These are phyloP conservation scores for Naumovozyma castellii DNA, from an alignment of 805 yeast species.

Conservation along the genomic window DNA sequence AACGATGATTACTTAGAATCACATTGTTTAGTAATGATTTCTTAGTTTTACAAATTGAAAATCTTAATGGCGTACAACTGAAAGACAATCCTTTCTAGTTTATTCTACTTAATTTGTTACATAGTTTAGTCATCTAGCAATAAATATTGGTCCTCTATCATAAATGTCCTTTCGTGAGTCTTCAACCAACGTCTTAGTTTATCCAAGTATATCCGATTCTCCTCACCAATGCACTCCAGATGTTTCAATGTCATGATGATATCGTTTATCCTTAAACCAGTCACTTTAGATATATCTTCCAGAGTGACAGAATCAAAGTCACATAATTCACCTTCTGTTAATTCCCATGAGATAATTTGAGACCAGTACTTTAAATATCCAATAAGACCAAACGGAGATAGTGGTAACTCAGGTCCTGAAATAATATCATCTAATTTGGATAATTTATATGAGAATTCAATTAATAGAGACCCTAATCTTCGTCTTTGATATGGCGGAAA, in stretches of 20 bases:
- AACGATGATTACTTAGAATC: no score
- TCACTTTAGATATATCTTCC: slow-evolving; percentile 40
- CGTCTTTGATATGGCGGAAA: slow-evolving; percentile 87
- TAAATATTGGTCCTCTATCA: slow-evolving; percentile 21
- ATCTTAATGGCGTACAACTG: no score
- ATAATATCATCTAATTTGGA: slow-evolving; percentile 55
- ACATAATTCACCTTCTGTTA: slow-evolving; percentile 35
- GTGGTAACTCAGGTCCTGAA: slow-evolving; percentile 90
- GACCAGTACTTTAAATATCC: slow-evolving; percentile 77
- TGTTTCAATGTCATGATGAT: slow-evolving; percentile 47
- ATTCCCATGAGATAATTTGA: slow-evolving; percentile 36
- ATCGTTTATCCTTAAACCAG: slow-evolving; percentile 61
- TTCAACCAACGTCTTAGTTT: slow-evolving; percentile 14
- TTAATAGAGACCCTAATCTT: slow-evolving; percentile 67
- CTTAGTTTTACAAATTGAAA: no score
- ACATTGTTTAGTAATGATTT: no score
- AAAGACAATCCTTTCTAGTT: no score
- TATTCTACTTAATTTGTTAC: no score
- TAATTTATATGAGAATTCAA: slow-evolving; percentile 73
- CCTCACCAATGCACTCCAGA: slow-evolving; percentile 37
- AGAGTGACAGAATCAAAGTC: slow-evolving; percentile 32
- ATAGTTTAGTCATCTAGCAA: slow-evolving; percentile 22
- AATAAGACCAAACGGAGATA: slow-evolving; percentile 69
- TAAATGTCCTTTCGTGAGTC: slow-evolving; percentile 5
- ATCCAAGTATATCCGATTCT: slow-evolving; percentile 14